Conservation (phyloP, 2,329 filamentous ascomycete genomes). For the Verticillium isaacii region DNA sequence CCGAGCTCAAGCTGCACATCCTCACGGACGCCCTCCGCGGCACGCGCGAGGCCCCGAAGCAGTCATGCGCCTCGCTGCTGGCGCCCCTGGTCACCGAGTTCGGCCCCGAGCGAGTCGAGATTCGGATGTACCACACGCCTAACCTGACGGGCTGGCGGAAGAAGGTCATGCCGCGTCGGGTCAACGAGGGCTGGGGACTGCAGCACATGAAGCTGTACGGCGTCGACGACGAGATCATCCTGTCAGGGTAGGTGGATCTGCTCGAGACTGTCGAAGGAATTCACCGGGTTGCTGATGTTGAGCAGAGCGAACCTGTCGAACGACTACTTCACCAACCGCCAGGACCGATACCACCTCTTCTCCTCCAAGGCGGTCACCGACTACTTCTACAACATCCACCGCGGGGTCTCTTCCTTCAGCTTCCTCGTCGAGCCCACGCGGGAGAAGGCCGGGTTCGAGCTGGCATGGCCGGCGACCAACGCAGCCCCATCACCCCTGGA, state of each 20-base stretch:
- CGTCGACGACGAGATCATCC: constrained; percentile 88
- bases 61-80: constrained; percentile 84
- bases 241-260: constrained; percentile 64
- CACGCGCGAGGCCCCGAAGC: constrained; percentile 80
- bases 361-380: constrained; percentile 72
- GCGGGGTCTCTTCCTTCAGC: constrained; percentile 72
- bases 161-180: constrained; percentile 75
- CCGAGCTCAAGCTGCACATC: constrained; percentile 76
- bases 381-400: constrained; percentile 76
- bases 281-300: background rate
- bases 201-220: constrained; percentile 99
- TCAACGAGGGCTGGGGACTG: constrained; percentile 97
- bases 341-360: constrained; percentile 93
- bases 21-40: constrained; percentile 88
- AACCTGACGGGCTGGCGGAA: constrained; percentile 88
- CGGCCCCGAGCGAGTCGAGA: constrained; percentile 76
- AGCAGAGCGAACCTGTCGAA: constrained; percentile 74
- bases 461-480: constrained; percentile 74
- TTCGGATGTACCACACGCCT: constrained; percentile 97
- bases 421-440: constrained; percentile 68
- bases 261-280: background rate
- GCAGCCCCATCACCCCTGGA: constrained; percentile 69
- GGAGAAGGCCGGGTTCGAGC: constrained; percentile 50
- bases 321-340: constrained; percentile 94
- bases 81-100: constrained; percentile 81